Conservation (phyloP, 2,329 filamentous ascomycete species). For the Scortechinia acanthostroma region DNA sequence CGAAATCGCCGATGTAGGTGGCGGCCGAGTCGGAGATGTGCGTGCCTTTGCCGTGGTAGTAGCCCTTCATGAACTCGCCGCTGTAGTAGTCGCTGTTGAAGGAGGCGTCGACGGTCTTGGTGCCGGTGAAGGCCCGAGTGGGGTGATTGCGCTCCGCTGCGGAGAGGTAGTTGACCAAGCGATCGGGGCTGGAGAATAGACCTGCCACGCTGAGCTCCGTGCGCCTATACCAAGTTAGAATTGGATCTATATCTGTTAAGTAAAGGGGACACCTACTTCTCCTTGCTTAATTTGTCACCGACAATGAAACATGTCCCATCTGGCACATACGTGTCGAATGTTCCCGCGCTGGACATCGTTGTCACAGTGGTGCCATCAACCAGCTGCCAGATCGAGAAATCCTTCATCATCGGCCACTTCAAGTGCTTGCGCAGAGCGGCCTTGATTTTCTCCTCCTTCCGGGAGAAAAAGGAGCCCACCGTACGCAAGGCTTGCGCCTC, state of each 20-base stretch:
- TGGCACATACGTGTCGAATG: not conserved
- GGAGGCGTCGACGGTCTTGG: constrained; percentile 37
- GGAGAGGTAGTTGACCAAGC: constrained; percentile 30
- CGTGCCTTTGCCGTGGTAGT: constrained; percentile 43
- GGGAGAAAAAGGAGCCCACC: constrained; percentile 29
- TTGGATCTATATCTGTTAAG: too few species aligned
- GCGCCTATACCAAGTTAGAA: too few species aligned
- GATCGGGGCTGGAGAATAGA: constrained; percentile 11
- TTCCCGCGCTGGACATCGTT: not conserved
- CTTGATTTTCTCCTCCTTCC: constrained; percentile 26
- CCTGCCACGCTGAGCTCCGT: not conserved
- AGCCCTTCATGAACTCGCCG: constrained; percentile 37
- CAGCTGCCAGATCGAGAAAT: not conserved
- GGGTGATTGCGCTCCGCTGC: constrained; percentile 33
- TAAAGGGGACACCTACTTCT: too few species aligned
- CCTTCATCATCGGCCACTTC: constrained; percentile 12
- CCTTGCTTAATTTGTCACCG: not conserved
- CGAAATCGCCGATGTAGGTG: constrained; percentile 45
- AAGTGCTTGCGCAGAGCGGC: constrained; percentile 25
- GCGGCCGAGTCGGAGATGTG: constrained; percentile 43
- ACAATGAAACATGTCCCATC: not conserved
- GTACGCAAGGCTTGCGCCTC: constrained; percentile 30
- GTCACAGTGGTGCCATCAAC: not conserved
- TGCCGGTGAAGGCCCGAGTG: constrained; percentile 28
- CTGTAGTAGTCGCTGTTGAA: constrained; percentile 48